These are phyloP conservation scores for Cryptococcus hybrid DNA, from an alignment of 1,284 basidiomycete species.

Conservation along the genomic window DNA sequence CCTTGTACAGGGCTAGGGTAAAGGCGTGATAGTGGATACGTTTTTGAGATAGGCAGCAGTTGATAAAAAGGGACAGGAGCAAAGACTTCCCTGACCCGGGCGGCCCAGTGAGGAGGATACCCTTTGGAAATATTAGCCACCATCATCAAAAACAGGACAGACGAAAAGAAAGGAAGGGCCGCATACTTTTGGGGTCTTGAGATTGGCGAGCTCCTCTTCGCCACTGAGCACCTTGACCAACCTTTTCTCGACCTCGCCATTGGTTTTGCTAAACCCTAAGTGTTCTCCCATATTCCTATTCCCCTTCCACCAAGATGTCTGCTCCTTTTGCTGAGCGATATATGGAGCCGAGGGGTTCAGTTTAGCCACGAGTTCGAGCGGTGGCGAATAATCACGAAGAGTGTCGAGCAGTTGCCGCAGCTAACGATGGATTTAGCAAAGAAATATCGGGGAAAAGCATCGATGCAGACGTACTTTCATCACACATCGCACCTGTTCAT, in stretches of 20 bases:
- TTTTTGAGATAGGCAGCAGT: conserved; percentile 60
- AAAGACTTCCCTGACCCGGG: conserved; percentile 60
- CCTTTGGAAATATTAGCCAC: conserved; percentile 27
- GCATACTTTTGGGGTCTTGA: conserved; percentile 60
- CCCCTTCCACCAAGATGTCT: conserved; percentile 23
- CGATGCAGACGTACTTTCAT: conserved; percentile 55
- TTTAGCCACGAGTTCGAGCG: conserved; percentile 41
- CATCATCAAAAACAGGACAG: background rate
- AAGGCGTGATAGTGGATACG: conserved; percentile 68
- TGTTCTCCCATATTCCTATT: conserved; percentile 13
- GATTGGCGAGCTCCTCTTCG: conserved; percentile 58
- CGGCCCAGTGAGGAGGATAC: conserved; percentile 56
- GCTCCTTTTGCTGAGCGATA: conserved; percentile 6
- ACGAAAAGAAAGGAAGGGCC: too few relatives aligned
- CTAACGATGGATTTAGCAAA: conserved; percentile 15
- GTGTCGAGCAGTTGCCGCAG: conserved; percentile 41
- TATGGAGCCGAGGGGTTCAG: conserved; percentile 37
- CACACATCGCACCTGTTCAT: conserved; percentile 64
- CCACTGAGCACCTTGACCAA: conserved; percentile 59
- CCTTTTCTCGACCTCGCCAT: conserved; percentile 16
- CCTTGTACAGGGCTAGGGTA: conserved; percentile 65
- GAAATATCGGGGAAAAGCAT: too few relatives aligned
- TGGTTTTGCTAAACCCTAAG: too few relatives aligned
- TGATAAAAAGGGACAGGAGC: conserved; percentile 64
- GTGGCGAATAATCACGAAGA: conserved; percentile 44